Evolutionary conservation across 163 green algal species (phyloP).

Genomic region (Chlamydomonas reinhardtii): DNA sequence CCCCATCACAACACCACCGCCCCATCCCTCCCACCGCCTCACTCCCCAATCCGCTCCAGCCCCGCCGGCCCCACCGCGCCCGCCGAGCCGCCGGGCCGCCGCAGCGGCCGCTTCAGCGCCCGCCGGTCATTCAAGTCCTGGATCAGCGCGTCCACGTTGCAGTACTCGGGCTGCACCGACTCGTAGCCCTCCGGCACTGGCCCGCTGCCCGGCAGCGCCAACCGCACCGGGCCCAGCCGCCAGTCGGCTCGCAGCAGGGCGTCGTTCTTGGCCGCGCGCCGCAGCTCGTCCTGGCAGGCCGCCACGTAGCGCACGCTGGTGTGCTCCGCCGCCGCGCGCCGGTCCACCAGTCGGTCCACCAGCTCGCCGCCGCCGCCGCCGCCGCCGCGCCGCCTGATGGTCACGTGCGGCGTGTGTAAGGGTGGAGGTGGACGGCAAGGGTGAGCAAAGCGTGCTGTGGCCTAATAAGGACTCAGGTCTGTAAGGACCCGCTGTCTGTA

Average conservation of each 20-base stretch:
- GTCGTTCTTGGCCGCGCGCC: slow-evolving; percentile 26
- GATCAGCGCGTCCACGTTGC: not conserved
- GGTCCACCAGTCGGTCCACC: slow-evolving; percentile 25
- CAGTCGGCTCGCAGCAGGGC: slow-evolving; percentile 52
- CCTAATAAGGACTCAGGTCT: too few species aligned
- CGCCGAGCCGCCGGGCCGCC: too few species aligned
- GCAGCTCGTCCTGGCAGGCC: slow-evolving; percentile 42
- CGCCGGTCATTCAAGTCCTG: too few species aligned
- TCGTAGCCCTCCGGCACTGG: slow-evolving; percentile 38
- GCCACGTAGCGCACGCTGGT: slow-evolving; percentile 19
- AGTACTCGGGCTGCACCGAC: slow-evolving; percentile 19
- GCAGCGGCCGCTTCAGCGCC: too few species aligned
- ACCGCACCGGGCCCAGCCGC: slow-evolving; percentile 45
- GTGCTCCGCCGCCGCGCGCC: slow-evolving; percentile 13
- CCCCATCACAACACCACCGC: too few species aligned
- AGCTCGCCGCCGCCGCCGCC: slow-evolving; percentile 6
- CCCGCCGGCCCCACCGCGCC: too few species aligned
- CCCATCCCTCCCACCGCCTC: too few species aligned
- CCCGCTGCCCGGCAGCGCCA: slow-evolving; percentile 46
- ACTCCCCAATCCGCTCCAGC: too few species aligned
- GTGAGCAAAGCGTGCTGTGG: too few species aligned
- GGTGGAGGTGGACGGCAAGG: too few species aligned
- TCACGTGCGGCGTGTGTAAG: too few species aligned
- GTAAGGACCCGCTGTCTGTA: too few species aligned
- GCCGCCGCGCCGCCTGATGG: not conserved